Conservation (phyloP, 768 basidiomycete species). For the Leccinum pellstonianum region DNA sequence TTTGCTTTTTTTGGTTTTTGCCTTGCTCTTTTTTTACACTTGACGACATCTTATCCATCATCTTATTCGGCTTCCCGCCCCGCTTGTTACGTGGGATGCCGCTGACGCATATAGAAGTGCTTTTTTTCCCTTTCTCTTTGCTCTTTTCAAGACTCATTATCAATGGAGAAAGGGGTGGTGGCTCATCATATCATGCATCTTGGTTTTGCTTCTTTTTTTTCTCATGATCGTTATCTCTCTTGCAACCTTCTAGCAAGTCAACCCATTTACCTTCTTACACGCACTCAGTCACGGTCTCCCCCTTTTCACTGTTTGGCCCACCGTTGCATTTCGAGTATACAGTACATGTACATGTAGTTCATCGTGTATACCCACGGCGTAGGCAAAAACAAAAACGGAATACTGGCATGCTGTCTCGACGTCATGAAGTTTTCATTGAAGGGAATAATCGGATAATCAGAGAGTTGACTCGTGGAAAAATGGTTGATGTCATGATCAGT, state of each 20-base stretch:
- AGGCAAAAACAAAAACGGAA: neutral
- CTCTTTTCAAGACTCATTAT: conserved; percentile 11
- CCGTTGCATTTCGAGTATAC: neutral
- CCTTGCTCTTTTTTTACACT: conserved; percentile 2
- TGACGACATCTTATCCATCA: conserved; percentile 32
- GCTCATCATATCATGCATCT: conserved; percentile 9
- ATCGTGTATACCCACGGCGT: neutral
- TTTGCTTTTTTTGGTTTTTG: neutral
- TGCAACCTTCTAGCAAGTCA: conserved; percentile 3
- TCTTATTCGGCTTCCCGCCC: conserved; percentile 24
- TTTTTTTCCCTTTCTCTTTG: neutral
- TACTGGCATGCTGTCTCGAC: neutral
- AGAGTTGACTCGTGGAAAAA: neutral
- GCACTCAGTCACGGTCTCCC: neutral
- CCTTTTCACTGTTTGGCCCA: neutral
- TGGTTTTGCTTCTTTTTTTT: conserved; percentile 7
- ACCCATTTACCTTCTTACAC: neutral
- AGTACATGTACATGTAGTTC: neutral
- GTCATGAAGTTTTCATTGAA: neutral
- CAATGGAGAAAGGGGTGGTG: conserved; percentile 5
- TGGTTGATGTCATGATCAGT: neutral
- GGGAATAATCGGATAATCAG: neutral
- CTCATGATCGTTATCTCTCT: conserved; percentile 16
- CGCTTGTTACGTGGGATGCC: conserved; percentile 21
- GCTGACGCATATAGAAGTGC: conserved; percentile 29